A percentile compares a stretch with the other conserved stretches of the same genome.
Conservation (phyloP, 148 eudicot genomes). For the Nepenthes gracilis region DNA sequence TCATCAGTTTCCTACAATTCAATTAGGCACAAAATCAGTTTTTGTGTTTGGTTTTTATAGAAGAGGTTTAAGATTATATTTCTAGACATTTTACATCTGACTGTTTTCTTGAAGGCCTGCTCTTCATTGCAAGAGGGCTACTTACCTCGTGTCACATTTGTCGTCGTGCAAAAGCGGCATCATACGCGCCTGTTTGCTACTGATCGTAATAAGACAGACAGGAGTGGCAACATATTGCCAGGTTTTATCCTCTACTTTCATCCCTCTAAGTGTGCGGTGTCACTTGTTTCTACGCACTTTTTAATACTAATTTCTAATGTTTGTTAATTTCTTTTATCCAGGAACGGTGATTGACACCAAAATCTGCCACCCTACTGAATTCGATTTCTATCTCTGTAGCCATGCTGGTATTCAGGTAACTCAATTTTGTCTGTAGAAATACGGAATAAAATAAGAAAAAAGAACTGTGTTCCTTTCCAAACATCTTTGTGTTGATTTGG, state of each 20-base stretch:
- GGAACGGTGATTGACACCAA: no score
- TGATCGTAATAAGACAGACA: conserved; percentile 35
- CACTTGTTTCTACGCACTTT: no score
- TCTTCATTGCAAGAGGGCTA: conserved; percentile 39
- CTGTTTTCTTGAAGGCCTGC: conserved; percentile 44
- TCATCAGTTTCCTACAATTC: no score
- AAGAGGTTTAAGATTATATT: no score
- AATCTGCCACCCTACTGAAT: conserved; percentile 53
- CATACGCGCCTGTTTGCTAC: conserved; percentile 78
- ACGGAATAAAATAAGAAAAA: background rate
- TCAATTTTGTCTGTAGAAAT: background rate
- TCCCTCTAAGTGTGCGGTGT: no score
- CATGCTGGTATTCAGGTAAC: conserved; percentile 80
- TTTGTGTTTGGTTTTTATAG: no score
- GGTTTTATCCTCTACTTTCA: conserved; percentile 18
- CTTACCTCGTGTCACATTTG: conserved; percentile 63
- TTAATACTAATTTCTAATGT: no score
- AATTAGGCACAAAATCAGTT: no score
- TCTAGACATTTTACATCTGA: no score
- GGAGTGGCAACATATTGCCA: conserved; percentile 85
- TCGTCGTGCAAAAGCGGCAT: conserved; percentile 89
- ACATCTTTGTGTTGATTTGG: background rate
- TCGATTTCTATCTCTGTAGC: conserved; percentile 55
- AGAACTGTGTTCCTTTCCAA: background rate
- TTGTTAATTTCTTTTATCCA: no score